Conservation (phyloP, 768 basidiomycete genomes). For the Chalciporus sphaerocephalus region DNA sequence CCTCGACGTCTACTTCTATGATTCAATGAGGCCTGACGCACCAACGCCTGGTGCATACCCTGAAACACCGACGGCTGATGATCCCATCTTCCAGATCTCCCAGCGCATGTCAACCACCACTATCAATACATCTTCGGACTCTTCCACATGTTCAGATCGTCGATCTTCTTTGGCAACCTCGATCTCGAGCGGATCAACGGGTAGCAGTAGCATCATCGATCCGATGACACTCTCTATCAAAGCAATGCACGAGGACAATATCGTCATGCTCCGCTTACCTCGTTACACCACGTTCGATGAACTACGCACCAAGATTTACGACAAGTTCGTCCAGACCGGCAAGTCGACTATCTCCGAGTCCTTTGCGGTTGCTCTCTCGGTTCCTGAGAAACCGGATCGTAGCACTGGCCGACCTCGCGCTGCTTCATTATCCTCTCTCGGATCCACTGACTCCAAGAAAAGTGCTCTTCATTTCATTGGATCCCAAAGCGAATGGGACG, state of each 20-base stretch:
- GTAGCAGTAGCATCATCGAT: slow-evolving; percentile 20
- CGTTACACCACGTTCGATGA: slow-evolving; percentile 46
- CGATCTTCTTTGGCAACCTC: slow-evolving; percentile 31
- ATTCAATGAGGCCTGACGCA: slow-evolving; percentile 19
- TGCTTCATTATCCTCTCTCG: slow-evolving; percentile 34
- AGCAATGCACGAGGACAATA: slow-evolving; percentile 56
- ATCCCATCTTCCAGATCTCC: slow-evolving; percentile 6
- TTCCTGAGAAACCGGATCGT: slow-evolving; percentile 24
- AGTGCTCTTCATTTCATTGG: slow-evolving; percentile 43
- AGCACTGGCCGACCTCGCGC: slow-evolving; percentile 25
- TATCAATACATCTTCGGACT: slow-evolving; percentile 3
- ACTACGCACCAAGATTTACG: slow-evolving; percentile 53
- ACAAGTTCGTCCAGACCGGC: slow-evolving; percentile 65
- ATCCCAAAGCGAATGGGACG: slow-evolving; percentile 59
- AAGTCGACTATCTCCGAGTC: slow-evolving; percentile 47
- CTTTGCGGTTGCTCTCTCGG: slow-evolving; percentile 54
- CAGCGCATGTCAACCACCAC: slow-evolving; percentile 7
- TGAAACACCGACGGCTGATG: slow-evolving; percentile 20
- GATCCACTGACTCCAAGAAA: slow-evolving; percentile 17
- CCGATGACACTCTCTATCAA: slow-evolving; percentile 49
- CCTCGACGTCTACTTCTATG: slow-evolving; percentile 41
- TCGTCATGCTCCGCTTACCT: slow-evolving; percentile 57
- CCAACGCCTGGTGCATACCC: slow-evolving; percentile 11
- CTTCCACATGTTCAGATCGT: slow-evolving; percentile 10
- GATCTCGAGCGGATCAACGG: slow-evolving; percentile 37